Evolutionary conservation across 129 eudicot genomes (phyloP).

Genomic region (Apium graveolens): DNA sequence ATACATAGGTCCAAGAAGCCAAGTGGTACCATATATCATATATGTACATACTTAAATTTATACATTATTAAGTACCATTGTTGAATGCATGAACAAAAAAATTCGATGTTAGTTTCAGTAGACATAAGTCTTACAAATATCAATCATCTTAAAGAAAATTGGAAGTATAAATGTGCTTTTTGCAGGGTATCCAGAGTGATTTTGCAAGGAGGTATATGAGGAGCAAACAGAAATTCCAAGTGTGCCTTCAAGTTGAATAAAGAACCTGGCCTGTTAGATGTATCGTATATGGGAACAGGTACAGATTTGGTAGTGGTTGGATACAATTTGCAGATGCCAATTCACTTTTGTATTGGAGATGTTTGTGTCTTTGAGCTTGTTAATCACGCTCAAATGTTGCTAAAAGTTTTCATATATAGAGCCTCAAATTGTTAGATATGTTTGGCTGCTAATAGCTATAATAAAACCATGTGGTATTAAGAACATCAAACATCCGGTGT

Average conservation of each 20-base stretch:
- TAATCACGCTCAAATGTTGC: background rate
- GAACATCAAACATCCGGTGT: too few species aligned
- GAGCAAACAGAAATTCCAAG: background rate
- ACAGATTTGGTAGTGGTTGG: constrained; percentile 16
- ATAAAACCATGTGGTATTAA: too few species aligned
- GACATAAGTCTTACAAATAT: too few species aligned
- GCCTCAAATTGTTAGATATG: background rate
- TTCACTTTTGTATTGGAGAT: constrained; percentile 22
- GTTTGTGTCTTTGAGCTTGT: constrained; percentile 29
- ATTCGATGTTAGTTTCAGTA: too few species aligned
- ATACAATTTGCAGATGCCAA: constrained; percentile 12
- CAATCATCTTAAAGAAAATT: too few species aligned
- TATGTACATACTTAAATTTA: too few species aligned
- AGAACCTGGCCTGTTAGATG: constrained; percentile 16
- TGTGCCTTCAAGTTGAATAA: background rate
- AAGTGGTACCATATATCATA: too few species aligned
- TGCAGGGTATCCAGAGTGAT: background rate
- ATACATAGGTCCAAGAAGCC: background rate
- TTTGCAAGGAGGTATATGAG: background rate
- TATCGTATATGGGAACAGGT: background rate
- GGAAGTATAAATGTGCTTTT: too few species aligned
- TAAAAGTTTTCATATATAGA: constrained; percentile 19
- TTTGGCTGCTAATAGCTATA: too few species aligned
- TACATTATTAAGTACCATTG: too few species aligned
- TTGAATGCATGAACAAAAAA: too few species aligned